Evolutionary conservation across 257 asterid genomes (phyloP), one percentile per base, ranked within the genome.

Genomic region (Nicotiana attenuata): DNA sequence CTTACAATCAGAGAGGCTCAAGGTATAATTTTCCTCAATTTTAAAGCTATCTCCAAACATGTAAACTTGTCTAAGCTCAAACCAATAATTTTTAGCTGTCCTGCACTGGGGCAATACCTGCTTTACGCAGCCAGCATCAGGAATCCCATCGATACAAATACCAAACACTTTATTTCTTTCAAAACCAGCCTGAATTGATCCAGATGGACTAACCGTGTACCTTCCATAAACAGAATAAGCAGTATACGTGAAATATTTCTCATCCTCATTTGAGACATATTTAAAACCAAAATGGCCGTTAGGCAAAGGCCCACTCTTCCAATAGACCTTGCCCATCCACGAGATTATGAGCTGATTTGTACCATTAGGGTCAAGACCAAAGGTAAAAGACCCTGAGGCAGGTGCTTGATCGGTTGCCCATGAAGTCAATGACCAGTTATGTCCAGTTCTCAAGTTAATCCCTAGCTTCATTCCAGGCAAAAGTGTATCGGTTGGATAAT

Each of bases 391-490:
- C 2, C 89, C 87, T 35, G 87, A 81, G 15, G 82, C 69, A 31
- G 89, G 85, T 26, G 9, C 33, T 9, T 66, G 55, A n/a, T 81
- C 57, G 52, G 60, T 83, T 78, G 15, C 87, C 89, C 78, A 81
- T 76, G 87, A 56, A 68, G 85, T 77, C 29, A 81, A 83, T 15
- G 80, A 81, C 89, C 85, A 86, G 19, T 10, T 45, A 67, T 78
- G 87, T 59, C 89, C 87, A 20, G 85, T 83, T 76, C 55, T 59
- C 76, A 83, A 78, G 77, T 81, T 78, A 45, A 81, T n/a, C n/a
- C 85, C 85, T 7, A 83, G 83, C 81, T 81, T 83, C 89, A 86
- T 83, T n/a, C 89, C 85, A 13, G 87, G 85, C 45, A 83, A 41
- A 2, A 81, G 55, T 6, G 87, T 83, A 53, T 86, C 87, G 5